Evolutionary conservation across 2,329 filamentous ascomycete species (phyloP).

Genomic region (Neurospora crassa): DNA sequence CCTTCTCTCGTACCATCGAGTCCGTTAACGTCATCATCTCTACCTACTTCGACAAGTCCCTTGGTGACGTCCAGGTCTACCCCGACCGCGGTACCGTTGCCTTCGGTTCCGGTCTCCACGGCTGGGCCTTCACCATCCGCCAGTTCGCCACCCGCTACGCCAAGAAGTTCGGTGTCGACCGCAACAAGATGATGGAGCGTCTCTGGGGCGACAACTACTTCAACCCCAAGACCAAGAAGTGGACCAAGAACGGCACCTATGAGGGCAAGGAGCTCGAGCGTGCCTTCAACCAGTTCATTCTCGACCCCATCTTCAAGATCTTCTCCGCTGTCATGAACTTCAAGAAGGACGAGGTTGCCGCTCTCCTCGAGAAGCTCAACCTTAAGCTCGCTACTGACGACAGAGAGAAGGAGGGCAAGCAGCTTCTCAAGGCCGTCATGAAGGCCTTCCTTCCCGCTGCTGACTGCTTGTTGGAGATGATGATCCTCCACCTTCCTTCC

Average conservation of each 20-base stretch:
- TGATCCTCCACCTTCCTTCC: constrained; percentile 98
- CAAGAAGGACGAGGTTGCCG: constrained; percentile 86
- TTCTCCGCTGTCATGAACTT: constrained; percentile 96
- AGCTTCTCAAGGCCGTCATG: constrained; percentile 96
- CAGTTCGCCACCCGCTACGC: constrained; percentile 94
- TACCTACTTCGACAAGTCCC: constrained; percentile 93
- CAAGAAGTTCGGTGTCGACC: constrained; percentile 99
- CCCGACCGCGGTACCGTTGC: constrained; percentile 95
- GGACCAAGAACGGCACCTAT: constrained; percentile 77
- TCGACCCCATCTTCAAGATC: constrained; percentile 99
- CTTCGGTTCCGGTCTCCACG: constrained; percentile 99
- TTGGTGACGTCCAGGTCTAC: constrained; percentile 98
- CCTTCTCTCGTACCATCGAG: constrained; percentile 98
- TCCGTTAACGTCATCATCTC: constrained; percentile 99
- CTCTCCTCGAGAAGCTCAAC: constrained; percentile 82
- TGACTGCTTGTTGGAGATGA: constrained; percentile 98
- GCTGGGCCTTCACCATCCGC: constrained; percentile 98
- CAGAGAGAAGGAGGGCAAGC: constrained; percentile 92
- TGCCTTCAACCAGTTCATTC: constrained; percentile 99
- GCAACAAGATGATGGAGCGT: constrained; percentile 99
- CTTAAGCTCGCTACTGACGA: constrained; percentile 86
- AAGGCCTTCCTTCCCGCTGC: constrained; percentile 97
- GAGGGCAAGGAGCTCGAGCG: constrained; percentile 90
- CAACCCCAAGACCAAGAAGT: constrained; percentile 99
- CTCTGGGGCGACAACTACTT: constrained; percentile 99